Percentiles rank a stretch among this genome's conserved stretches.
These are phyloP conservation scores for Eutypella sp. DNA, from an alignment of 2,329 filamentous ascomycete species.

Conservation along the genomic window DNA sequence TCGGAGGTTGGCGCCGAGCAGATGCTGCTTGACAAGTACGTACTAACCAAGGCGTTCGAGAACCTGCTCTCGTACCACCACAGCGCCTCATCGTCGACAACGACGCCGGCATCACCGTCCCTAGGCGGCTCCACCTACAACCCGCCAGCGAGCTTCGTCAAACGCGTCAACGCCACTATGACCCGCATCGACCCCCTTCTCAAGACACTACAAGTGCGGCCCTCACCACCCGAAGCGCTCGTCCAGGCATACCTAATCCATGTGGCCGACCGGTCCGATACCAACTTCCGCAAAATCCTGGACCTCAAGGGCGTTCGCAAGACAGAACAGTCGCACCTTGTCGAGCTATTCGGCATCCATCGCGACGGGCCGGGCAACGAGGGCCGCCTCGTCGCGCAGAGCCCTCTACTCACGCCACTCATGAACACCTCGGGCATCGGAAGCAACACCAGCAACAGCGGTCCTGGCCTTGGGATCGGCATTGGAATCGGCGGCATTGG, in stretches of 20 bases:
- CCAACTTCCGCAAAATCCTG: slow-evolving; percentile 93
- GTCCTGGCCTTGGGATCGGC: slow-evolving; percentile 38
- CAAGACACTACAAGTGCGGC: slow-evolving; percentile 92
- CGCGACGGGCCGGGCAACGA: slow-evolving; percentile 68
- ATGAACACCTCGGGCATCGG: slow-evolving; percentile 36
- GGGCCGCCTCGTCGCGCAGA: slow-evolving; percentile 64
- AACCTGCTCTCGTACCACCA: slow-evolving; percentile 63
- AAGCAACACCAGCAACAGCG: slow-evolving; percentile 30
- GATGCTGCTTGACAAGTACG: slow-evolving; percentile 96
- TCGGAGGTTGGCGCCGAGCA: slow-evolving; percentile 93
- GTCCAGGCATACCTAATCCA: slow-evolving; percentile 98
- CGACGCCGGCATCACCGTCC: slow-evolving; percentile 4
- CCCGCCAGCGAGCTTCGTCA: slow-evolving; percentile 62
- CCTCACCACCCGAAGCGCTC: slow-evolving; percentile 84
- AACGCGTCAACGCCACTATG: slow-evolving; percentile 80
- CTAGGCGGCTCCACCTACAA: slow-evolving; percentile 1
- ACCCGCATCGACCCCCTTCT: slow-evolving; percentile 85
- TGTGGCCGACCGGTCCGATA: slow-evolving; percentile 86
- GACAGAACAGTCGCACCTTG: slow-evolving; percentile 71
- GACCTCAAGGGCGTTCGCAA: slow-evolving; percentile 92
- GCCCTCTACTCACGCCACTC: slow-evolving; percentile 65
- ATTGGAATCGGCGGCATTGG: slow-evolving; percentile 39
- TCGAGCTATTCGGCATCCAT: slow-evolving; percentile 80
- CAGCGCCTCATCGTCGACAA: slow-evolving; percentile 29
- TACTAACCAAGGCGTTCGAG: slow-evolving; percentile 73